These are phyloP conservation scores for Limnanthes douglasii DNA, from an alignment of 345 rosid genomes.

Conservation along the genomic window DNA sequence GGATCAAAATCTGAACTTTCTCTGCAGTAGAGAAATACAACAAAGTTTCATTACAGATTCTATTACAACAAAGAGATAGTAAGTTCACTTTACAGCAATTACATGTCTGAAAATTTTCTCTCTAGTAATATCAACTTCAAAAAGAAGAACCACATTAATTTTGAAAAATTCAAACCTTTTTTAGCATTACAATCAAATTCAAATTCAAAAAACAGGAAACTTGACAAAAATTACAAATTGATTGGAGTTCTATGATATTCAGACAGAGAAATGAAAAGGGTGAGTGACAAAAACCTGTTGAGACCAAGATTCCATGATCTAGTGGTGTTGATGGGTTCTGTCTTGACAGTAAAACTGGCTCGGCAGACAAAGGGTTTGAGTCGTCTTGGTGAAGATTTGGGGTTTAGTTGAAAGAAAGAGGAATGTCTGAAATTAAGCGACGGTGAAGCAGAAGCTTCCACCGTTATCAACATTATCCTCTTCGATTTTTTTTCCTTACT, in stretches of 20 bases:
- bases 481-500: slow-evolving; percentile 8
- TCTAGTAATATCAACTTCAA: background rate
- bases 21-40: slow-evolving; percentile 20
- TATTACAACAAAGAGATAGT: slow-evolving; percentile 2
- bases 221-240: background rate
- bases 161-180: background rate
- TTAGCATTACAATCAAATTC: background rate
- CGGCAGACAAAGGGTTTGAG: slow-evolving; percentile 20
- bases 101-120: background rate
- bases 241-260: background rate
- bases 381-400: slow-evolving; percentile 16
- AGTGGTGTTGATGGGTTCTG: slow-evolving; percentile 24
- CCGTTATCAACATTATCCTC: slow-evolving; percentile 59
- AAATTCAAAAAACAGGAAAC: background rate
- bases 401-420: slow-evolving; percentile 15
- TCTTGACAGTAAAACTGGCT: slow-evolving; percentile 23
- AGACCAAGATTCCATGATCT: slow-evolving; percentile 26
- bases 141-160: background rate
- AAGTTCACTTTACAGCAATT: background rate
- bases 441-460: slow-evolving; percentile 26
- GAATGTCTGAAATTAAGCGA: slow-evolving; percentile 12
- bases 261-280: slow-evolving; percentile 7
- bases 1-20: slow-evolving; percentile 64
- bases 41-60: slow-evolving; percentile 1
- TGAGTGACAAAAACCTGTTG: slow-evolving; percentile 5